Conservation (phyloP, 2,329 filamentous ascomycete species). For the Boeremia lycopersici region DNA sequence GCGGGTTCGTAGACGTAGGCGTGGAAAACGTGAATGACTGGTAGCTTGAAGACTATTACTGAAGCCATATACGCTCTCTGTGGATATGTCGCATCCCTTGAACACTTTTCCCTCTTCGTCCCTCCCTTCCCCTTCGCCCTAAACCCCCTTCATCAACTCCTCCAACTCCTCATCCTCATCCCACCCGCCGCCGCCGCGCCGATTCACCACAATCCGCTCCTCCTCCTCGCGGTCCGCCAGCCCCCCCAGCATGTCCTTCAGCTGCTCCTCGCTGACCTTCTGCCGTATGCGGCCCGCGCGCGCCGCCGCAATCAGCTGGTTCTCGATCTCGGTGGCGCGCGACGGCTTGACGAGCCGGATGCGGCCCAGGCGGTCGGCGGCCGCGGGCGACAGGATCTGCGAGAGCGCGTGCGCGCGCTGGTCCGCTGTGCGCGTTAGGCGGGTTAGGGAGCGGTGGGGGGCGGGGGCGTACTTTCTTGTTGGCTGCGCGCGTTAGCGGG, state of each 20-base stretch:
- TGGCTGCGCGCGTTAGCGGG: constrained; percentile 19
- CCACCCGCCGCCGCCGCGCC: constrained; percentile 77
- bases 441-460: constrained; percentile 19
- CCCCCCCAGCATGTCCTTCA: constrained; percentile 88
- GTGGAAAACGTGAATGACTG: constrained; percentile 10
- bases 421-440: constrained; percentile 52
- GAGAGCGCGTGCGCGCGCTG: constrained; percentile 77
- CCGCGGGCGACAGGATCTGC: constrained; percentile 94
- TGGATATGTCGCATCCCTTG: no score
- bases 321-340: constrained; percentile 88
- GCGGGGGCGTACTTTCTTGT: constrained; percentile 23
- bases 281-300: constrained; percentile 82
- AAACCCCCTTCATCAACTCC: constrained; percentile 48
- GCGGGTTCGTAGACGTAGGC: no score
- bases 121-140: background rate
- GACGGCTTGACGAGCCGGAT: constrained; percentile 95
- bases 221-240: constrained; percentile 74
- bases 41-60: background rate
- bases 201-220: constrained; percentile 83
- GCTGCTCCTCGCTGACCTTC: constrained; percentile 89
- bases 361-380: constrained; percentile 88
- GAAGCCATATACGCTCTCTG: no score
- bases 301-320: constrained; percentile 89
- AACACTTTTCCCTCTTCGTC: no score
- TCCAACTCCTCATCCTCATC: constrained; percentile 82